Base-by-base conservation (phyloP, 139 green algal genomes). In the Chlorella sp. region DNA sequence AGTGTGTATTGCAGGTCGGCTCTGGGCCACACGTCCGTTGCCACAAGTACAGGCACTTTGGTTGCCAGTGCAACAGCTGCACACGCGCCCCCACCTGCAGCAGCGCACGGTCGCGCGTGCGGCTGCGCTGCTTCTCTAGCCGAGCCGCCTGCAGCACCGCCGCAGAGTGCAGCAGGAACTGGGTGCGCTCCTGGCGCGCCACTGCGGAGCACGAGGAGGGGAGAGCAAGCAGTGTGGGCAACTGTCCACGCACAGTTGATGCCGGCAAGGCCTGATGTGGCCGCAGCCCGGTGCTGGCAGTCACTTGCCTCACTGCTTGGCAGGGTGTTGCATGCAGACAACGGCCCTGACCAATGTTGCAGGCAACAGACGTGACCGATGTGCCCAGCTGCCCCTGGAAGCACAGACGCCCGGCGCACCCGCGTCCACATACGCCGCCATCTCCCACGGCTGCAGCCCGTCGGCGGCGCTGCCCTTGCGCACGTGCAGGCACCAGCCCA, bases 101-200 rank as follows among this genome's bases (percentile, higher is more conserved):
- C 43, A 98, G 86, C 1, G 94, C 90, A 4, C 96, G 89, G 88
- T 98, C 93, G 0, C 92, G 85, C 1, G 96, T 98, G 76, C 96
- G 91, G 26, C 76, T 80, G n/a, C 96, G 91, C 41, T 76, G 81
- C 36, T 88, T 86, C 89, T 98, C 96, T 77, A 96, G 91, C 5
- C 94, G 88, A 0, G 87, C 84, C 40, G 83, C 58, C 78, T 88
- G 83, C 80, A 95, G 85, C 20, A 69, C 76, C 0, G 93, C 92
- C 22, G 88, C 73, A 6, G 82, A 60, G 40, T 75, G 81, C 80
- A 85, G 60, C 43, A 92, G 36, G 28, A 91, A 88, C 76, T 83
- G 86, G 17, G 80, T 91, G 41, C 78, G 77, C 19, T 56, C 38
- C 92, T 98, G 95, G 56, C 38, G 48, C 62, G 94, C 80, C 41